These are phyloP conservation scores for Fusarium algeriense DNA, from an alignment of 2,329 filamentous ascomycete species.

Conservation along the genomic window DNA sequence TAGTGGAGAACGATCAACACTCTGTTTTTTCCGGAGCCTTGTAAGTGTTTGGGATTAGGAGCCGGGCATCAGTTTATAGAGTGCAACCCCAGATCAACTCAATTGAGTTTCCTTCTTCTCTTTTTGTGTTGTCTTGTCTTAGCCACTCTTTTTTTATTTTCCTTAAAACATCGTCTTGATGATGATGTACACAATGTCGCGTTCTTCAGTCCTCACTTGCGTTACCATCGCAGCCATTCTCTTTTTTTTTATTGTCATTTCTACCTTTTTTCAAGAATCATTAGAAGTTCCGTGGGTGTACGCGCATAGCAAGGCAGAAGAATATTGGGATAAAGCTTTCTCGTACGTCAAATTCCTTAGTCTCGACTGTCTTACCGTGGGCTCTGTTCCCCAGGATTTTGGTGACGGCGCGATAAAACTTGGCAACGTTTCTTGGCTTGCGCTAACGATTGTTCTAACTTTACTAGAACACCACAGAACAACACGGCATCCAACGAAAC, in stretches of 20 bases:
- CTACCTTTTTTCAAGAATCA: slow-evolving; percentile 33
- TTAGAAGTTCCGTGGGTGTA: slow-evolving; percentile 27
- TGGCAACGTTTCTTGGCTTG: slow-evolving; percentile 18
- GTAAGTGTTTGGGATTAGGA: slow-evolving; percentile 10
- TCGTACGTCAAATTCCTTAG: slow-evolving; percentile 12
- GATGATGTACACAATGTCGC: slow-evolving; percentile 33
- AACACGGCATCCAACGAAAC: background rate
- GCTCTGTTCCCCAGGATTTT: background rate
- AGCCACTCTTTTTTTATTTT: background rate
- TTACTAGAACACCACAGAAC: slow-evolving; percentile 1
- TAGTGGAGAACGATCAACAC: slow-evolving; percentile 20
- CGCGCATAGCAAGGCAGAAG: slow-evolving; percentile 26
- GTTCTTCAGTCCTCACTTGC: slow-evolving; percentile 21
- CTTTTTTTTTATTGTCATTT: slow-evolving; percentile 35
- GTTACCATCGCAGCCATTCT: slow-evolving; percentile 23
- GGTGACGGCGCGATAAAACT: slow-evolving; percentile 6
- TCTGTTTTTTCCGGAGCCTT: slow-evolving; percentile 3
- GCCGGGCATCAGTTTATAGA: slow-evolving; percentile 7
- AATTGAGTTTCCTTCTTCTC: background rate
- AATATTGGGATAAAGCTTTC: slow-evolving; percentile 23
- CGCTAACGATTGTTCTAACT: slow-evolving; percentile 24
- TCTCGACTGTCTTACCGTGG: background rate
- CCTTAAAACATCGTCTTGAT: slow-evolving; percentile 12
- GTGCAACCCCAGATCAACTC: slow-evolving; percentile 6
- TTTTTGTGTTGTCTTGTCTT: slow-evolving; percentile 1